These are phyloP conservation scores for Pichia sp. DNA, from an alignment of 1,139 yeast species.

Conservation along the genomic window DNA sequence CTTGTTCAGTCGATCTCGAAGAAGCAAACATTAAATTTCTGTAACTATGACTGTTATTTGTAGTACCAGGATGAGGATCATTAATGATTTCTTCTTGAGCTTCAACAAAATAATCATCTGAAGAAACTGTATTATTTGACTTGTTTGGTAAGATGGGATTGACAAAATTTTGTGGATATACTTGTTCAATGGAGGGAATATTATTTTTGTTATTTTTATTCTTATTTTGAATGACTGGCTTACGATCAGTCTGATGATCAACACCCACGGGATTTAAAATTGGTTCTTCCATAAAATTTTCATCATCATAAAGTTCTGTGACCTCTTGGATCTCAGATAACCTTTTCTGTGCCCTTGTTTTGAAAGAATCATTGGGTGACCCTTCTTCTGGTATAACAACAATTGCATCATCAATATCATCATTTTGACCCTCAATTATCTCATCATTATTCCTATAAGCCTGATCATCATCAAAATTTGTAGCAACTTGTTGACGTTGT, in stretches of 20 bases:
- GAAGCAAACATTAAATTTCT: slow-evolving; percentile 8
- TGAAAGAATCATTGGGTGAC: slow-evolving; percentile 5
- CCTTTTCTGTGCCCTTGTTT: slow-evolving; percentile 9
- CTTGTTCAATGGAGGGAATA: too few species aligned
- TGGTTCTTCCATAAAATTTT: slow-evolving; percentile 7
- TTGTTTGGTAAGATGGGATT: not conserved
- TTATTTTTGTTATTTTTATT: too few species aligned
- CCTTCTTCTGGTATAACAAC: slow-evolving; percentile 6
- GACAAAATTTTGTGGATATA: too few species aligned
- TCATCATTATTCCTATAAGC: not conserved
- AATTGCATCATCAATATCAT: slow-evolving; percentile 4
- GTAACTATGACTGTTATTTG: slow-evolving; percentile 7
- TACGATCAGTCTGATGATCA: slow-evolving; percentile 17
- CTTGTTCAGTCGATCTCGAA: too few species aligned
- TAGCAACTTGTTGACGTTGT: not conserved
- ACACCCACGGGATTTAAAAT: slow-evolving; percentile 6
- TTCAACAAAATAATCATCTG: slow-evolving; percentile 8
- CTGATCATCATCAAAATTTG: not conserved
- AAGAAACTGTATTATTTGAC: not conserved
- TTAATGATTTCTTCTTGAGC: slow-evolving; percentile 2
- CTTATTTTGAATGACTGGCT: slow-evolving; percentile 12
- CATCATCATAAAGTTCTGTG: slow-evolving; percentile 25
- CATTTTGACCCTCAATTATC: not conserved
- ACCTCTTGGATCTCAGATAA: slow-evolving; percentile 18
- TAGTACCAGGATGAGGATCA: slow-evolving; percentile 2